These are phyloP conservation scores for Jatropha podagrica DNA, from an alignment of 441 rosid species.

Conservation along the genomic window DNA sequence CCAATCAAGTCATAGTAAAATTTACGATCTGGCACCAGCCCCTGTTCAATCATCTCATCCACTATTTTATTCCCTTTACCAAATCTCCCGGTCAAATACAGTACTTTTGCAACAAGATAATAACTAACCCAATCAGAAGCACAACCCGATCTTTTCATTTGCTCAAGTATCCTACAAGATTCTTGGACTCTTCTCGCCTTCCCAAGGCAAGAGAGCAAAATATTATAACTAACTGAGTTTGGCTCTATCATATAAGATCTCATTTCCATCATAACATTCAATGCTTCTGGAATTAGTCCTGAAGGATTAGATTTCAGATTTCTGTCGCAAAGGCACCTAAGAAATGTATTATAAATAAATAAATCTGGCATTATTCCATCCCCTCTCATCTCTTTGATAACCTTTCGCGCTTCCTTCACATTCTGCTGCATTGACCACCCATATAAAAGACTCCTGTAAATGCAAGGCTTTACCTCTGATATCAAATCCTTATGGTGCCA, in stretches of 20 bases:
- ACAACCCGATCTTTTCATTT: constrained; percentile 62
- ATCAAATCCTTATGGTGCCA: constrained; percentile 60
- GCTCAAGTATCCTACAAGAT: constrained; percentile 57
- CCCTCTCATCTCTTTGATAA: constrained; percentile 75
- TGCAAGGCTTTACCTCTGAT: constrained; percentile 41
- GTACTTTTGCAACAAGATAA: constrained; percentile 68
- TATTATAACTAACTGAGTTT: constrained; percentile 62
- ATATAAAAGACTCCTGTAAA: constrained; percentile 62
- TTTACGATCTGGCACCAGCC: constrained; percentile 52
- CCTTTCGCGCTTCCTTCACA: constrained; percentile 66
- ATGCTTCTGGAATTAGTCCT: constrained; percentile 77
- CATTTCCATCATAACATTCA: constrained; percentile 90
- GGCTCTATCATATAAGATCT: constrained; percentile 56
- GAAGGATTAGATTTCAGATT: constrained; percentile 65
- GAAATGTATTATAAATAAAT: constrained; percentile 68
- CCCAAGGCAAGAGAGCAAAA: constrained; percentile 71
- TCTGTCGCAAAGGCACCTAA: constrained; percentile 62
- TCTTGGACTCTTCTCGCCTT: constrained; percentile 80
- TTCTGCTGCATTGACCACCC: constrained; percentile 71
- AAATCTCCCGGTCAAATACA: constrained; percentile 78
- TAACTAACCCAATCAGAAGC: constrained; percentile 70
- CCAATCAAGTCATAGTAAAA: constrained; percentile 79
- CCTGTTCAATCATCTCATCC: constrained; percentile 70
- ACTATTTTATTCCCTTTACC: constrained; percentile 69
- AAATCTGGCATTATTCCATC: constrained; percentile 52